phyloP scores from a whole-genome alignment of 441 rosid species.

The Omphalea diandra region DNA sequence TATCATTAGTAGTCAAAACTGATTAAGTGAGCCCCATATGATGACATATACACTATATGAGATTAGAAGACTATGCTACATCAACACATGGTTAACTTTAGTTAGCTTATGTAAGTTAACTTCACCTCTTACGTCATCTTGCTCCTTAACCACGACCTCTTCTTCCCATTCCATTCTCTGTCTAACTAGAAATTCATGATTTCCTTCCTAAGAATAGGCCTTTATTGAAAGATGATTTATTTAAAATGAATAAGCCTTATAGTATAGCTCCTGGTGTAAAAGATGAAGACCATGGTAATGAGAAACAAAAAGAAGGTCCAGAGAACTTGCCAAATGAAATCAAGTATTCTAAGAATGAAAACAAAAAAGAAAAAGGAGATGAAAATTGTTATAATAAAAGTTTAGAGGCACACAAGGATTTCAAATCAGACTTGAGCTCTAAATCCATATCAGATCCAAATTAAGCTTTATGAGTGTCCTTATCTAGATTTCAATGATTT shows the following conservation, averaged over 20 bases:
- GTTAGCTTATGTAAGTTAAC: too few relatives aligned
- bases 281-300: conserved; percentile 27
- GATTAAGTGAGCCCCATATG: too few relatives aligned
- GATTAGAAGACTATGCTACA: too few relatives aligned
- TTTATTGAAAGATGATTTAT: conserved; percentile 31
- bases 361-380: conserved; percentile 25
- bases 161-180: too few relatives aligned
- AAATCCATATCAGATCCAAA: conserved; percentile 31
- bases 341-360: conserved; percentile 26
- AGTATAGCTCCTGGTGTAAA: conserved; percentile 30
- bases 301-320: conserved; percentile 22
- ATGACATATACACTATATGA: too few relatives aligned
- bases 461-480: conserved; percentile 36
- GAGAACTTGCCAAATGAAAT: conserved; percentile 29
- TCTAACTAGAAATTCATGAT: too few relatives aligned
- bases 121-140: too few relatives aligned
- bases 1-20: too few relatives aligned
- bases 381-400: conserved; percentile 26
- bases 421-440: conserved; percentile 28
- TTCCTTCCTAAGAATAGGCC: too few relatives aligned
- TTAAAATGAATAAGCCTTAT: conserved; percentile 32
- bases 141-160: too few relatives aligned
- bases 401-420: conserved; percentile 27
- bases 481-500: conserved; percentile 66
- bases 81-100: too few relatives aligned